Percentiles rank a stretch among this genome's conserved stretches.
Evolutionary conservation across 1,284 basidiomycete species (phyloP).

Genomic region (Tilletia indica): DNA sequence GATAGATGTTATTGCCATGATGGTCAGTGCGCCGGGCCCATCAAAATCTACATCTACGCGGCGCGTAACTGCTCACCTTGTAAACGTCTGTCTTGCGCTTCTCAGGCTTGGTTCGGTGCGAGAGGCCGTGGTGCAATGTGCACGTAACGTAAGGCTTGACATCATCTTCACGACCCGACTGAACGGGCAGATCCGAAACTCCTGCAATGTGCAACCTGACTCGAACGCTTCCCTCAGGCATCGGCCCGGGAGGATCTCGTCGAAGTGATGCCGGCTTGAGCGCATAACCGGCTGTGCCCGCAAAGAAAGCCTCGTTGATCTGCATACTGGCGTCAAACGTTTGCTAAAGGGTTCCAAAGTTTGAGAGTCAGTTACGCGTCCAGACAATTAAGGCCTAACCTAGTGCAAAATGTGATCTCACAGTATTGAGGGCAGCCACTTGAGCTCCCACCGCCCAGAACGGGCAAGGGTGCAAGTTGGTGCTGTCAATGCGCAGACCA

Average conservation of each 20-base stretch:
- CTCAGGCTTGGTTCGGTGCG: constrained; percentile 28
- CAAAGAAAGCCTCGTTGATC: constrained; percentile 68
- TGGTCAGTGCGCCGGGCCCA: neutral
- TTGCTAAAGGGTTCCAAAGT: neutral
- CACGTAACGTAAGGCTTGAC: constrained; percentile 47
- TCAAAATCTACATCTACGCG: neutral
- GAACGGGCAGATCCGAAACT: constrained; percentile 41
- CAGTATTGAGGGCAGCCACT: constrained; percentile 64
- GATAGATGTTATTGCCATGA: neutral
- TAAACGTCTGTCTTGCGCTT: constrained; percentile 38
- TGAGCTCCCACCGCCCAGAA: constrained; percentile 66
- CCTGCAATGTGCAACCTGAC: constrained; percentile 43
- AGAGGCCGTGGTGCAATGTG: constrained; percentile 39
- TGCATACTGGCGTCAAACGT: constrained; percentile 52
- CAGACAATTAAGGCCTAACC: neutral
- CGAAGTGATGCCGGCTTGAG: constrained; percentile 59
- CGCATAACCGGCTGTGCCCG: constrained; percentile 65
- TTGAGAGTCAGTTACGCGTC: neutral
- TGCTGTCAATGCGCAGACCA: constrained; percentile 64
- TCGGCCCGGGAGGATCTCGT: constrained; percentile 23
- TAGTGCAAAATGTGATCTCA: neutral
- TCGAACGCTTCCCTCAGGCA: constrained; percentile 23
- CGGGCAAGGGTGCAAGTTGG: constrained; percentile 62
- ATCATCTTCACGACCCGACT: constrained; percentile 35
- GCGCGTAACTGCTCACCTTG: neutral